Base-by-base conservation (phyloP, 768 basidiomycete genomes). In the Rhizopogon vulgaris region DNA sequence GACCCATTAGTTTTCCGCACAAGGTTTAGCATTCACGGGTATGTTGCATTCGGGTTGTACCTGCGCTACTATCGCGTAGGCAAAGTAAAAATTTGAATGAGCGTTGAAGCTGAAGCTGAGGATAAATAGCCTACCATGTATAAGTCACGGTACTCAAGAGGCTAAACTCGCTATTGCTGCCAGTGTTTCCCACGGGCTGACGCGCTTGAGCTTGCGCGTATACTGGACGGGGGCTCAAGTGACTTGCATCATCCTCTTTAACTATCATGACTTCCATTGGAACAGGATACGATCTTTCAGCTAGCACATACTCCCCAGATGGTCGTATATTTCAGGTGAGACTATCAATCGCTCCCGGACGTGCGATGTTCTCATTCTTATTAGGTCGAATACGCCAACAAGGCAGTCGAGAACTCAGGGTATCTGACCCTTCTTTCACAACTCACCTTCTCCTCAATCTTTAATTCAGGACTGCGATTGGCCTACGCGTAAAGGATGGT, bases 341-440 rank as follows among this genome's bases (percentile, higher is more conserved):
- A n/a, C 59, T n/a, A 7, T 34, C 52, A 43, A 27, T 15, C 45
- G 5, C 15, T 15, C 22, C n/a, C 22, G 0, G 39, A 32, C 2
- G 24, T 24, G 15, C 22, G 8, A 37, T 32, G 32, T 27, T 58
- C 8, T 46, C 28, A 32, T 53, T 57, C 45, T 28, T 12, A 22
- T 49, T 34, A 95, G 93, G 88, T 98, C 68, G 95, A 98, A 73
- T 98, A 98, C 63, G 96, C 96, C 50, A 87, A 85, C 73, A 98
- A 99, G 71, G 95, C 96, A 11, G 96, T 98, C 56, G 96, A 99
- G 73, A 95, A 96, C 73, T 92, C 95, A 38, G 96, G 96, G 90
- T 94, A 68, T 55, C 79, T 62, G 1, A 37, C 38, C 17, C 41
- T 30, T 41, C 28, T 41, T 41, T 27, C 45, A 45, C 14, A 15